These are phyloP conservation scores for Schizonepeta tenuifolia DNA, from an alignment of 257 asterid genomes.

Conservation along the genomic window DNA sequence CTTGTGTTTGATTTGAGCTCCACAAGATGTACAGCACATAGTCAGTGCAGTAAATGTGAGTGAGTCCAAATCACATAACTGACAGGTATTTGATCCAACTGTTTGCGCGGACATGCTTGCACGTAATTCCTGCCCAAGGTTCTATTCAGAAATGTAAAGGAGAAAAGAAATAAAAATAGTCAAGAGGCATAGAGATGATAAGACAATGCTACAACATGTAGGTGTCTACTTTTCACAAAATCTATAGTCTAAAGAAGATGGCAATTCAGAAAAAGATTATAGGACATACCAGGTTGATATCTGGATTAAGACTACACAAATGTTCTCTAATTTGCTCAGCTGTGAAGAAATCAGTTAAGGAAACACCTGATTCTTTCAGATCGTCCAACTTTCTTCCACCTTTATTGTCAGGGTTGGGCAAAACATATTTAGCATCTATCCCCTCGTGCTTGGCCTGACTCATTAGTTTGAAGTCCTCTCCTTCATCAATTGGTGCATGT, in stretches of 20 bases:
- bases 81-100: conserved; percentile 53
- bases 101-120: conserved; percentile 24
- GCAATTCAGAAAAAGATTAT: conserved; percentile 7
- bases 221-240: background rate
- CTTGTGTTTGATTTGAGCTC: conserved; percentile 46
- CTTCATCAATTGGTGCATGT: conserved; percentile 27
- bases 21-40: conserved; percentile 56
- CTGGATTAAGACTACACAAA: conserved; percentile 52
- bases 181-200: background rate
- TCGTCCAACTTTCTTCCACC: conserved; percentile 35
- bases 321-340: conserved; percentile 63
- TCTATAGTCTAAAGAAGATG: background rate
- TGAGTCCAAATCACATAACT: conserved; percentile 48
- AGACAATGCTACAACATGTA: conserved; percentile 12
- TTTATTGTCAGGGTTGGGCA: conserved; percentile 30
- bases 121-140: conserved; percentile 26
- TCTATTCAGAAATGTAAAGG: conserved; percentile 26
- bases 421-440: conserved; percentile 31
- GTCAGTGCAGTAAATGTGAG: conserved; percentile 50
- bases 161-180: conserved; percentile 15
- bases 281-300: conserved; percentile 49
- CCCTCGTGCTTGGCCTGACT: conserved; percentile 29
- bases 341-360: conserved; percentile 65
- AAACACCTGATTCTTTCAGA: conserved; percentile 47
- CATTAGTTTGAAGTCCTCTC: conserved; percentile 33